Evolutionary conservation across 2,329 filamentous ascomycete species (phyloP), one percentile per base, ranked within the genome.

Genomic region (Cephalotrichum gorgonifer): DNA sequence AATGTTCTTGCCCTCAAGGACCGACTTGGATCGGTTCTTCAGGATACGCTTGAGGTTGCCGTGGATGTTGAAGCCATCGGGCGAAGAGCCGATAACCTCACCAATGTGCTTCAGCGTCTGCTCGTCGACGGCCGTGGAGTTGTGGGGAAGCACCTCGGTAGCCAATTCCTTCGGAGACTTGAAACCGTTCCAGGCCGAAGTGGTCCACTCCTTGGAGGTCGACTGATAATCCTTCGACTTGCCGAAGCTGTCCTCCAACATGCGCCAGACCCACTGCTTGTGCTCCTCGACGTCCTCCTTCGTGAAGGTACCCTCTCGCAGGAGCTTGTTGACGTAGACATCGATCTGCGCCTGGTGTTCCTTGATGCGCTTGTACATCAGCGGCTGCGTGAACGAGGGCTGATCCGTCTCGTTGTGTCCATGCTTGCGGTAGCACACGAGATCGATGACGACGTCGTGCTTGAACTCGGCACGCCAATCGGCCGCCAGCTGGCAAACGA

Each of bases 381-480:
- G 74, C 38, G 93, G 93, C 67, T 98, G 93, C n/a, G 93, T 98
- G 76, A 98, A 98, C 38, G 91, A 95, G 44, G 93, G 93, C 75
- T 98, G 93, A 65, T 98, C 93, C 11, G 93, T 98, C 75, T 98
- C 93, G 73, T 98, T 98, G 81, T 98, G 93, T 54, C 93, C 93
- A 67, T 96, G 83, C 75, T 97, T 98, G 63, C 93, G 86, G 78
- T 98, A 98, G 79, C 93, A 98, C 63, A 97, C 89, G 60, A 98
- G 81, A 67, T 98, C 93, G 62, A 98, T 88, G 58, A 98, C 90
- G 54, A 97, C 91, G 65, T 98, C 93, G 64, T 90, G 88, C 77
- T 95, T 94, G 79, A 97, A 98, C 74, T 96, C 86, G 53, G 93
- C 93, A 61, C 93, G 90, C 89, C 91, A 98, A 67, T 98, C 93